Conservation (phyloP, 2,329 filamentous ascomycete genomes). For the Epichloe sibirici region DNA sequence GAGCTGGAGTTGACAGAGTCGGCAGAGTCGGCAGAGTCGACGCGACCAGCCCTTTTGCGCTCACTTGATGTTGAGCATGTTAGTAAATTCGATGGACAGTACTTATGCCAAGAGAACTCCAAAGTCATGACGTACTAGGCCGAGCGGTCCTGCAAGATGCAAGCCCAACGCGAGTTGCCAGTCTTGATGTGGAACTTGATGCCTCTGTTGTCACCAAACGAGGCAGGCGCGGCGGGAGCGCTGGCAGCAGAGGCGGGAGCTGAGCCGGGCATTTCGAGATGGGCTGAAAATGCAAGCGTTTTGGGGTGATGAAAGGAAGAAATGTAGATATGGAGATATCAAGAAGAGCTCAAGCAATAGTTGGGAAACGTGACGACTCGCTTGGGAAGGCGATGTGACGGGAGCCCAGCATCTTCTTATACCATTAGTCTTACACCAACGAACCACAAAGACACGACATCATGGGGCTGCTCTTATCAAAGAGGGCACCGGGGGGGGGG, state of each 20-base stretch:
- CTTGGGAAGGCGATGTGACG: not conserved
- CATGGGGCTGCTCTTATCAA: not conserved
- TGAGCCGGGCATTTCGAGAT: constrained; percentile 11
- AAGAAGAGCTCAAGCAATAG: not conserved
- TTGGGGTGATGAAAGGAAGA: too few species aligned
- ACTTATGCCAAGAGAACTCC: not conserved
- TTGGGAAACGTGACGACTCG: too few species aligned
- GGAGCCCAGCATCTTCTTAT: constrained; percentile 1
- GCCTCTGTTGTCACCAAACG: constrained; percentile 25
- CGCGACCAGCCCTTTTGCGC: constrained; percentile 26
- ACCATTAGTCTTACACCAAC: not conserved
- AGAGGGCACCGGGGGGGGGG: too few species aligned
- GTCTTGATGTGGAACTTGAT: constrained; percentile 36
- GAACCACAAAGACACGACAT: not conserved
- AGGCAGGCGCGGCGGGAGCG: constrained; percentile 10
- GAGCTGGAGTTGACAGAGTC: constrained; percentile 22
- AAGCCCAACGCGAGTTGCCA: constrained; percentile 25
- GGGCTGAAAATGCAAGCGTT: not conserved
- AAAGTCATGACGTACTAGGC: constrained; percentile 26
- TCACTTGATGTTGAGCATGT: constrained; percentile 18
- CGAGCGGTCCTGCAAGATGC: constrained; percentile 31
- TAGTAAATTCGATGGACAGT: constrained; percentile 7
- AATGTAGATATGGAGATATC: not conserved
- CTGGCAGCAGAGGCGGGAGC: constrained; percentile 8
- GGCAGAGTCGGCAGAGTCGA: constrained; percentile 24